These are phyloP conservation scores for Colletotrichum godetiae DNA, from an alignment of 2,329 filamentous ascomycete species.

Conservation along the genomic window DNA sequence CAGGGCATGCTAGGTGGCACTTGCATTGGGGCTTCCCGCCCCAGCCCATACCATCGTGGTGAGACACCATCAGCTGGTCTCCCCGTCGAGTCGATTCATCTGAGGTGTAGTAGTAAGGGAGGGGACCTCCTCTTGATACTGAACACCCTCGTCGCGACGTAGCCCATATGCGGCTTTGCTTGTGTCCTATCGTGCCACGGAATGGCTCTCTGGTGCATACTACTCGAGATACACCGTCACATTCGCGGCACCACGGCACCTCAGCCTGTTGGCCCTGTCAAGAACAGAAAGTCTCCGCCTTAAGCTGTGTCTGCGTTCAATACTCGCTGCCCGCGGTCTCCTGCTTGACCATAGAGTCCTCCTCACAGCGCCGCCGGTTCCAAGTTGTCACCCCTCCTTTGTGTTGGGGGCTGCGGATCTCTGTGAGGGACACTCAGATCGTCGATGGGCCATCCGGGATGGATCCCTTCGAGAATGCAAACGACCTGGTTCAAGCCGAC, in stretches of 20 bases:
- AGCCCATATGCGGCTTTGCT: slow-evolving; percentile 8
- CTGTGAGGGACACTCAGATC: slow-evolving; percentile 20
- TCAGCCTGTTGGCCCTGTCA: slow-evolving; percentile 9
- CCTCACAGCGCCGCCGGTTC: neutral
- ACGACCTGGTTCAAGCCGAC: slow-evolving; percentile 16
- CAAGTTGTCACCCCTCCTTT: neutral
- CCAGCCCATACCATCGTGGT: slow-evolving; percentile 18
- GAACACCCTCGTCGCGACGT: slow-evolving; percentile 8
- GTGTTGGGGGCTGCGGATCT: slow-evolving; percentile 6
- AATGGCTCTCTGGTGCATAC: neutral
- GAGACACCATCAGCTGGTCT: slow-evolving; percentile 34
- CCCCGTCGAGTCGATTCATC: slow-evolving; percentile 10
- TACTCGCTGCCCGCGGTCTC: neutral
- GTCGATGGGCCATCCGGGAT: slow-evolving; percentile 20
- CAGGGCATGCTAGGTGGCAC: slow-evolving; percentile 5
- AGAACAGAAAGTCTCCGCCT: neutral
- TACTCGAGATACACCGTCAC: slow-evolving; percentile 3
- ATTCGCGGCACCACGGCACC: slow-evolving; percentile 25
- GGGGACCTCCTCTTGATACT: neutral
- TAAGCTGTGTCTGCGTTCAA: neutral
- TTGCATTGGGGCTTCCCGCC: slow-evolving; percentile 17
- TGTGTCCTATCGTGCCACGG: slow-evolving; percentile 17
- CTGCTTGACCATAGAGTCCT: neutral
- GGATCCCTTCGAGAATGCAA: slow-evolving; percentile 29
- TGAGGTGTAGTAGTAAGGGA: neutral